A percentile compares a stretch with the other conserved stretches of the same genome.
Conservation (phyloP, 2,329 filamentous ascomycete species). For the Phoma sp. region DNA sequence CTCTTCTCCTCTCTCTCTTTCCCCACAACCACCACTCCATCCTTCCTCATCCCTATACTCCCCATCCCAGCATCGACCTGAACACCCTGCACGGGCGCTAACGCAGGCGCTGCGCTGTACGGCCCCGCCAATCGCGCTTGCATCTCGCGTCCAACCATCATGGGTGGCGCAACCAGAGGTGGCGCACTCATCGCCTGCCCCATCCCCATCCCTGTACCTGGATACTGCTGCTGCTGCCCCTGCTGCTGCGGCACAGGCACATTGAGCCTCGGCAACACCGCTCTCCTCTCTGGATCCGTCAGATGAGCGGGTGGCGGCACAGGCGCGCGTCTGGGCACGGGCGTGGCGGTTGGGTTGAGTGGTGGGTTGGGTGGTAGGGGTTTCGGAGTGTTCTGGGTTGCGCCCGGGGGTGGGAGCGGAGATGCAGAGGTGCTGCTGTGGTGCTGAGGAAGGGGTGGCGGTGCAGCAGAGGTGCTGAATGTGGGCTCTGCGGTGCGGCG, state of each 20-base stretch:
- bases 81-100: background rate
- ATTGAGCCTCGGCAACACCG: too few relatives aligned
- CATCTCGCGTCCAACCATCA: background rate
- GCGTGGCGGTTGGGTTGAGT: slow-evolving; percentile 7
- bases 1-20: slow-evolving; percentile 12
- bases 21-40: background rate
- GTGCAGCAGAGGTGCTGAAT: slow-evolving; percentile 29
- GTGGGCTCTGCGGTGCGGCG: slow-evolving; percentile 20
- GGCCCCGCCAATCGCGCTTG: background rate
- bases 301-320: background rate
- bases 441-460: slow-evolving; percentile 19
- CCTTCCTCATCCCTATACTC: background rate
- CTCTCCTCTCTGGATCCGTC: slow-evolving; percentile 2
- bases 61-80: background rate
- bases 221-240: background rate
- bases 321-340: background rate
- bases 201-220: too few relatives aligned
- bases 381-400: too few relatives aligned
- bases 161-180: slow-evolving; percentile 3
- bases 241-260: slow-evolving; percentile 3
- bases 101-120: slow-evolving; percentile 9
- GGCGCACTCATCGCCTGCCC: slow-evolving; percentile 25
- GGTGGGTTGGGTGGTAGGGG: slow-evolving; percentile 12
- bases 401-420: background rate
- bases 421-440: slow-evolving; percentile 15